Conservation (phyloP, 2,329 filamentous ascomycete genomes). For the Aspergillus tanneri region DNA sequence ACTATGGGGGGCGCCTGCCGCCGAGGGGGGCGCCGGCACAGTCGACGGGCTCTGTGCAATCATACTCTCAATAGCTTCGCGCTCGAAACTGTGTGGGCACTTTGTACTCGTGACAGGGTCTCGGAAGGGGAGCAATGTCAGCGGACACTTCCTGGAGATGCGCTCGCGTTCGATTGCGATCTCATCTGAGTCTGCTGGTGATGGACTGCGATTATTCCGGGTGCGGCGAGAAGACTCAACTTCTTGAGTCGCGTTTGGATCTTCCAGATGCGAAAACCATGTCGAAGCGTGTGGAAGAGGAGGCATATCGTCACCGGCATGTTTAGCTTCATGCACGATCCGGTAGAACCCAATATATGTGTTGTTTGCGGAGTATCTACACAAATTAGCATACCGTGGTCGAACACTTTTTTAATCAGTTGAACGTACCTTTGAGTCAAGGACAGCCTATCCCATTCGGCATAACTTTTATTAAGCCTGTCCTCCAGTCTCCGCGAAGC, state of each 20-base stretch:
- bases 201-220: conserved; percentile 16
- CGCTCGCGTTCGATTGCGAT: conserved; percentile 48
- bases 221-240: no score
- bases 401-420: no score
- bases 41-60: conserved; percentile 34
- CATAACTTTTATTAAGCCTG: conserved; percentile 34
- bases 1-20: conserved; percentile 9
- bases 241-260: conserved; percentile 20
- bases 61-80: conserved; percentile 46
- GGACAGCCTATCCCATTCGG: conserved; percentile 39
- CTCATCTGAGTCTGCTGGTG: conserved; percentile 41
- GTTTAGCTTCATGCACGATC: conserved; percentile 60
- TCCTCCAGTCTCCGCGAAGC: conserved; percentile 37
- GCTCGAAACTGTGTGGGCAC: conserved; percentile 53
- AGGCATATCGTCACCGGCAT: conserved; percentile 54
- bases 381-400: no score
- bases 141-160: conserved; percentile 48
- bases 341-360: conserved; percentile 62
- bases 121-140: conserved; percentile 47
- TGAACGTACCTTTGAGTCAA: conserved; percentile 43
- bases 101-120: conserved; percentile 50
- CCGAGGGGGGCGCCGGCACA: conserved; percentile 24
- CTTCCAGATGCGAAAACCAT: conserved; percentile 60
- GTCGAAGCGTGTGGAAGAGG: conserved; percentile 56
- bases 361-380: conserved; percentile 58